Conservation (phyloP, 306 rosid species). For the Trifolium dubium region DNA sequence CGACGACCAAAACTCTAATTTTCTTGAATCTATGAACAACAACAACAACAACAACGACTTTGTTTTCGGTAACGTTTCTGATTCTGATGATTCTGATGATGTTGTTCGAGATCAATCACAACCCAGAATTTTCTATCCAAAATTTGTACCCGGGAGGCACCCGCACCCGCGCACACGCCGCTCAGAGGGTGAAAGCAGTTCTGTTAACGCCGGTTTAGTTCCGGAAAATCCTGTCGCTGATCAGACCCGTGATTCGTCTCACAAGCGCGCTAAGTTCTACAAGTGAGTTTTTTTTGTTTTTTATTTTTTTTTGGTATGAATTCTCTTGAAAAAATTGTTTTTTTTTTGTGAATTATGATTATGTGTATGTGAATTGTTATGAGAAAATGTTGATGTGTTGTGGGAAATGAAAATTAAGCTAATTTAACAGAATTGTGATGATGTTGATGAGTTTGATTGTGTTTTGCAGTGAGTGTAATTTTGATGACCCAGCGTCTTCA, state of each 20-base stretch:
- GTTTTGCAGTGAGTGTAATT: conserved; percentile 66
- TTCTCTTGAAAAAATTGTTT: not conserved
- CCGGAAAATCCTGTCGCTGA: conserved; percentile 40
- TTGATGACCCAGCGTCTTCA: conserved; percentile 51
- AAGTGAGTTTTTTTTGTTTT: conserved; percentile 59
- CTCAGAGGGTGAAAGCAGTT: conserved; percentile 75
- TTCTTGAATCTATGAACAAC: conserved; percentile 40
- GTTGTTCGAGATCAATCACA: too few species aligned
- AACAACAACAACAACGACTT: conserved; percentile 47
- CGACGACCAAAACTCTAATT: conserved; percentile 31
- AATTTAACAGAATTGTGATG: not conserved
- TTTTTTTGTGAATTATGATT: not conserved
- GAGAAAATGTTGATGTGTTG: not conserved
- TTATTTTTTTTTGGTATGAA: too few species aligned
- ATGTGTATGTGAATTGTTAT: not conserved
- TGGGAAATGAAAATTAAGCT: conserved; percentile 18
- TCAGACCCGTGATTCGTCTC: conserved; percentile 64
- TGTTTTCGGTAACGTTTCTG: conserved; percentile 45
- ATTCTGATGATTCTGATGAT: not conserved
- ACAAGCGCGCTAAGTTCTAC: conserved; percentile 85
- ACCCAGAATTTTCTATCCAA: too few species aligned
- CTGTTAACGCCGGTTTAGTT: conserved; percentile 42
- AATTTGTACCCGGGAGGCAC: too few species aligned
- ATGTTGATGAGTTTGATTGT: conserved; percentile 2
- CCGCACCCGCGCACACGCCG: not conserved